Conservation (phyloP, 2,329 filamentous ascomycete genomes). For the Trichoderma sp. region DNA sequence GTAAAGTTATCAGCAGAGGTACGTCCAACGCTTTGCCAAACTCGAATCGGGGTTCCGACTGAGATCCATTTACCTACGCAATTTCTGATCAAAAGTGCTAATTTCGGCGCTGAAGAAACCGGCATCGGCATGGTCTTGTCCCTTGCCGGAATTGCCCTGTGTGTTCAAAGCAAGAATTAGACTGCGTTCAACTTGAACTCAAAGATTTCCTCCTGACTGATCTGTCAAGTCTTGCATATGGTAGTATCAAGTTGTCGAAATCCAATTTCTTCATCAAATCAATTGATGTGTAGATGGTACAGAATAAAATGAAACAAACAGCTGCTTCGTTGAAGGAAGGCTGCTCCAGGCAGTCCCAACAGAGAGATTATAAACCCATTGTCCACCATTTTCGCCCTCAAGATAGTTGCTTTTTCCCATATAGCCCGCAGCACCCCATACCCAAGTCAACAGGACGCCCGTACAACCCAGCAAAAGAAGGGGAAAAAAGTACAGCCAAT, state of each 20-base stretch:
- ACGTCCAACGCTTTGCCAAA: conserved; percentile 30
- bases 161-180: conserved; percentile 67
- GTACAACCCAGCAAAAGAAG: not conserved
- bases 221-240: not conserved
- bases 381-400: conserved; percentile 22
- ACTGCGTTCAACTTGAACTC: conserved; percentile 29
- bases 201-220: not conserved
- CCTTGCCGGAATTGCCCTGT: conserved; percentile 77
- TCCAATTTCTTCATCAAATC: not conserved
- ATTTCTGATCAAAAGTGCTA: conserved; percentile 16
- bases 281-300: not conserved
- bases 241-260: not conserved
- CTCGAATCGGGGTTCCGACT: not conserved
- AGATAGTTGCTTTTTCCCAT: conserved; percentile 9
- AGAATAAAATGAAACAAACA: not conserved
- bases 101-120: conserved; percentile 60
- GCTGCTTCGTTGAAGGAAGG: not conserved
- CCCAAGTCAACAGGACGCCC: conserved; percentile 13
- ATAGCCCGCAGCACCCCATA: conserved; percentile 18
- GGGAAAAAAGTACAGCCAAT: conserved; percentile 1
- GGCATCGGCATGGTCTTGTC: conserved; percentile 81
- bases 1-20: conserved; percentile 85
- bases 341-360: conserved; percentile 29
- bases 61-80: not conserved
- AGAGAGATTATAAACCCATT: conserved; percentile 1